These are phyloP conservation scores for Chionographis japonica DNA, from an alignment of 106 monocot species.

Conservation along the genomic window DNA sequence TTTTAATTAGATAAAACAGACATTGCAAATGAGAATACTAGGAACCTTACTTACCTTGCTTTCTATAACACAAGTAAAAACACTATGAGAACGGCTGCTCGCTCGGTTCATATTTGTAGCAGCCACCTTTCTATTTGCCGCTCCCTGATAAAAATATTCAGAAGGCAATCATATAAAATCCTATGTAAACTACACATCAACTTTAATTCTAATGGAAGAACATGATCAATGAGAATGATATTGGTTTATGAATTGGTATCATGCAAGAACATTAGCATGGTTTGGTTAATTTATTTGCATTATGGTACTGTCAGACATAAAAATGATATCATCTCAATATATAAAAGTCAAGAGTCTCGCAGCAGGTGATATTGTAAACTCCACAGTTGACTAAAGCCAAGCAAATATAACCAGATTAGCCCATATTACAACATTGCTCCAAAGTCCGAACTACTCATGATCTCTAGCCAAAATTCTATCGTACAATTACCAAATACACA, in stretches of 20 bases:
- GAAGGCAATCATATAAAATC: background rate
- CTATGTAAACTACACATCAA: background rate
- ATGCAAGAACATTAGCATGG: no score
- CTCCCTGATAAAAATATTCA: slow-evolving; percentile 40
- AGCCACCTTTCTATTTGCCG: slow-evolving; percentile 92
- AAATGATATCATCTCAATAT: no score
- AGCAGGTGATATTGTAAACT: no score
- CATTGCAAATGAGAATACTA: background rate
- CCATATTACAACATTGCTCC: no score
- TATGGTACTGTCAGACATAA: no score
- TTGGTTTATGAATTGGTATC: no score
- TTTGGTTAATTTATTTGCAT: no score
- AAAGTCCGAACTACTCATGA: no score
- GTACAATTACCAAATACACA: background rate
- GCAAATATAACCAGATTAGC: no score
- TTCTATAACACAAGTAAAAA: slow-evolving; percentile 92
- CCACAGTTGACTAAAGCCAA: no score
- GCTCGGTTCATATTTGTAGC: slow-evolving; percentile 95
- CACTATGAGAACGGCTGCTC: slow-evolving; percentile 96
- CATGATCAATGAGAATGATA: background rate
- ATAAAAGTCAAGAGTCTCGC: no score
- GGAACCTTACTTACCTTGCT: slow-evolving; percentile 61
- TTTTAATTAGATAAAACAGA: background rate
- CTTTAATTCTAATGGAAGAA: background rate
- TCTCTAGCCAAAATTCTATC: background rate